phyloP scores from a whole-genome alignment of 1,284 basidiomycete genomes.

The Ganoderma meredithae region DNA sequence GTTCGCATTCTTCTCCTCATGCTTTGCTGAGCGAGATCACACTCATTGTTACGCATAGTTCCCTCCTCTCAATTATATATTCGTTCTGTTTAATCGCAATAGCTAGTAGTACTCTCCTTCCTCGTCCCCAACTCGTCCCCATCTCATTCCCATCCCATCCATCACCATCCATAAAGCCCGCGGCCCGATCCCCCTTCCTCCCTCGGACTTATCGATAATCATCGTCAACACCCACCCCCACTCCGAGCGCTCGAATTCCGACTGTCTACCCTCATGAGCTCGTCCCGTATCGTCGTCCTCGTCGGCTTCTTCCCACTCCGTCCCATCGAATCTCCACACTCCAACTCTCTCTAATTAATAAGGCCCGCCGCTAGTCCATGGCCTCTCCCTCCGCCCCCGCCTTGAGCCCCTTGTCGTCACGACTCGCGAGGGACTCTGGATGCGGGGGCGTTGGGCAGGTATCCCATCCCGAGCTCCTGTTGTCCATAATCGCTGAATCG shows the following conservation, averaged over 20 bases:
- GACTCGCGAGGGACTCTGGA: neutral
- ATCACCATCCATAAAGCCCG: neutral
- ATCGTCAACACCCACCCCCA: neutral
- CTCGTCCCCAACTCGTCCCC: neutral
- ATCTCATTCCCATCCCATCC: neutral
- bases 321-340: neutral
- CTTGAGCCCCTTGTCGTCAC: neutral
- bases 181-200: neutral
- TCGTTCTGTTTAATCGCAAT: slow-evolving; percentile 18
- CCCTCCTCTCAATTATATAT: slow-evolving; percentile 19
- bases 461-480: neutral
- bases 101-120: slow-evolving; percentile 15
- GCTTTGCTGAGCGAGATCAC: slow-evolving; percentile 10
- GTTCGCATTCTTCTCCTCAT: slow-evolving; percentile 14
- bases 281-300: neutral
- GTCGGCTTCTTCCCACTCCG: neutral
- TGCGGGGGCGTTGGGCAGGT: neutral
- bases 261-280: neutral
- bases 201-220: slow-evolving; percentile 2
- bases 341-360: neutral
- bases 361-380: slow-evolving; percentile 1
- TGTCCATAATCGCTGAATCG: slow-evolving; percentile 2
- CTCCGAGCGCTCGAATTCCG: neutral
- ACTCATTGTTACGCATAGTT: slow-evolving; percentile 22
- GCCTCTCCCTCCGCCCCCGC: neutral